phyloP scores from a whole-genome alignment of 176 grass and related monocot species.

The Oryza brachyantha region DNA sequence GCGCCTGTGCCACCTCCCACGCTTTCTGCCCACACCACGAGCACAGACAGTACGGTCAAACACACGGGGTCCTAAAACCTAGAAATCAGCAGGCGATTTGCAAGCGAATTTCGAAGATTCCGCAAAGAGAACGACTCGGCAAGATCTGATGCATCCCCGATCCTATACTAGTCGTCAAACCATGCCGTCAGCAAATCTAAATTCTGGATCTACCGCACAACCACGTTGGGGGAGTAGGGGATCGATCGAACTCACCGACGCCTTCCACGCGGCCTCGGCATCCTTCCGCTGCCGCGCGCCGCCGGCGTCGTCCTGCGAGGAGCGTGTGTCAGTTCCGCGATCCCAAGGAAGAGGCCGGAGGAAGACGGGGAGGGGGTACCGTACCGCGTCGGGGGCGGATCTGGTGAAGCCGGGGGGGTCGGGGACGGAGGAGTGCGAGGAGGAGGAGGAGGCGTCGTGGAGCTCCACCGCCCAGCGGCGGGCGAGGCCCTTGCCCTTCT shows the following conservation, averaged over 20 bases:
- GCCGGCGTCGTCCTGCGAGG: slow-evolving; percentile 64
- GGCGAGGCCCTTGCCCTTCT: slow-evolving; percentile 88
- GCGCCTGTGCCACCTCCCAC: slow-evolving; percentile 92
- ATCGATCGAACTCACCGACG: slow-evolving; percentile 54
- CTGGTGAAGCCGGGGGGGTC: slow-evolving; percentile 79
- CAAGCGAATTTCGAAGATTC: slow-evolving; percentile 4
- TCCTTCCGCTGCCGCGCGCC: slow-evolving; percentile 86
- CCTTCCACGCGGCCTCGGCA: slow-evolving; percentile 79
- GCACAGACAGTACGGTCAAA: slow-evolving; percentile 1
- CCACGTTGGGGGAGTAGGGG: neutral
- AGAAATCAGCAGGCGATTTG: neutral
- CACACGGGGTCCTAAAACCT: slow-evolving; percentile 1
- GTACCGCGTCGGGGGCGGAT: slow-evolving; percentile 70
- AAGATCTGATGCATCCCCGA: neutral
- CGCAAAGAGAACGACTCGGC: neutral
- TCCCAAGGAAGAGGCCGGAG: neutral
- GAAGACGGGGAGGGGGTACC: neutral
- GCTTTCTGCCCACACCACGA: slow-evolving; percentile 68
- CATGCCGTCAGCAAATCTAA: neutral
- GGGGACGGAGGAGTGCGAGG: slow-evolving; percentile 41
- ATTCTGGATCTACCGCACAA: slow-evolving; percentile 2
- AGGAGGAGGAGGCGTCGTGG: slow-evolving; percentile 53
- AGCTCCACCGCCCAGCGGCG: slow-evolving; percentile 92
- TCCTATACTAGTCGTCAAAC: neutral
- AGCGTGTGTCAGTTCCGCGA: neutral